These are phyloP conservation scores for Limnomonas spitsbergensis DNA, from an alignment of 139 green algal genomes.

Conservation along the genomic window DNA sequence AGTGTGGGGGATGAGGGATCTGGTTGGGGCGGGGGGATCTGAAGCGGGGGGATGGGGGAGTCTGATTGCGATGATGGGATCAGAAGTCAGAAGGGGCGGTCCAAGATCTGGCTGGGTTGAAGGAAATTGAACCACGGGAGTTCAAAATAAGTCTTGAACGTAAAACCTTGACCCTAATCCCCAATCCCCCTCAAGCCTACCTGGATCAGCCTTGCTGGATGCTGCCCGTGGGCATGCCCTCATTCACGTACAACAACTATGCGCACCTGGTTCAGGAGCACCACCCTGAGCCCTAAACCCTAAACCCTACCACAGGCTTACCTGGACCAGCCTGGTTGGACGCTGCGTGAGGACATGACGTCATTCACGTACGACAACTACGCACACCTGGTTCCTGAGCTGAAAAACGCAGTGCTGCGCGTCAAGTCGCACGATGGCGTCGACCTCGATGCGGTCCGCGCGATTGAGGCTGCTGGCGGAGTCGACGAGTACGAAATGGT, in stretches of 20 bases:
- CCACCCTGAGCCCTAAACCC: not conserved
- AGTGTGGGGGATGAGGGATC: too few species aligned
- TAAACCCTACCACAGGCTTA: not conserved
- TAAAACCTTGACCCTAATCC: too few species aligned
- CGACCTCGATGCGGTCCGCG: slow-evolving; percentile 21
- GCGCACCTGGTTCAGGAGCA: slow-evolving; percentile 10
- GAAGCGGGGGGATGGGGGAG: too few species aligned
- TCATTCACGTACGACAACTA: slow-evolving; percentile 6
- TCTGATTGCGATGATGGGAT: too few species aligned
- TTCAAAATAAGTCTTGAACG: too few species aligned
- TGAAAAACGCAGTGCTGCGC: slow-evolving; percentile 21
- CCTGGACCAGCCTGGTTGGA: slow-evolving; percentile 31
- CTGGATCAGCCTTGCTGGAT: slow-evolving; percentile 30
- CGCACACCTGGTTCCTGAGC: slow-evolving; percentile 21
- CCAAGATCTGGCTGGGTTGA: too few species aligned
- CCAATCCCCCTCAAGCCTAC: slow-evolving; percentile 17
- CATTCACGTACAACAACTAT: slow-evolving; percentile 4
- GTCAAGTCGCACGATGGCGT: slow-evolving; percentile 26
- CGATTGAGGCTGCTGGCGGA: slow-evolving; percentile 10
- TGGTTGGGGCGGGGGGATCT: too few species aligned
- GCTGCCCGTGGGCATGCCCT: slow-evolving; percentile 12
- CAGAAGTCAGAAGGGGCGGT: too few species aligned
- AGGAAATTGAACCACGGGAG: not conserved
- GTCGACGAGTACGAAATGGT: slow-evolving; percentile 10
- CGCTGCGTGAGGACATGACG: slow-evolving; percentile 18